A percentile compares a stretch with the other conserved stretches of the same genome.
These are phyloP conservation scores for Tulasnella sp. DNA, from an alignment of 768 basidiomycete species.

Conservation along the genomic window DNA sequence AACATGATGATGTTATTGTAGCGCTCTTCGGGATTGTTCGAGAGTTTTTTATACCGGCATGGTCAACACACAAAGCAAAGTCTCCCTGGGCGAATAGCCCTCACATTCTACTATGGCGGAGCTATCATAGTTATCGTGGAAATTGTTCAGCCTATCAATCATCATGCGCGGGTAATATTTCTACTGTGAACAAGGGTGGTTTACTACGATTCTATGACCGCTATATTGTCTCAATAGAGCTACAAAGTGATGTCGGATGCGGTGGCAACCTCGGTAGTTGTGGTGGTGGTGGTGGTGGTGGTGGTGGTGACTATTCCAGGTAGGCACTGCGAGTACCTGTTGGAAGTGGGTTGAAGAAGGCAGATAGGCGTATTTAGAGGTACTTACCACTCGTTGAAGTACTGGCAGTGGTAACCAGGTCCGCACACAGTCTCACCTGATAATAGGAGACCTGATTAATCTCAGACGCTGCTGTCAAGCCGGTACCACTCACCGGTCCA, in stretches of 20 bases:
- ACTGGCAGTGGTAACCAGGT: neutral
- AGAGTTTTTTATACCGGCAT: no score
- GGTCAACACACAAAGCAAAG: no score
- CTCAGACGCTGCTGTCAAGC: neutral
- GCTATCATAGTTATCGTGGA: no score
- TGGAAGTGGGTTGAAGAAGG: neutral
- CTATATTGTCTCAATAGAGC: no score
- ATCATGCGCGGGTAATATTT: no score
- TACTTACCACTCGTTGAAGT: neutral
- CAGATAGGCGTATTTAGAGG: neutral
- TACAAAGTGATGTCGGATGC: neutral
- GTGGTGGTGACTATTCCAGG: neutral
- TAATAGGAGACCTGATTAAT: neutral
- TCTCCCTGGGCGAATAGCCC: no score
- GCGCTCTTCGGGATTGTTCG: neutral
- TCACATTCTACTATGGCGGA: no score
- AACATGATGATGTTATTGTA: neutral
- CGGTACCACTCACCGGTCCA: neutral
- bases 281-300: neutral
- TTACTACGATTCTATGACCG: no score
- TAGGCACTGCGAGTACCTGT: neutral
- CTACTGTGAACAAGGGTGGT: no score
- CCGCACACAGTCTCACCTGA: neutral
- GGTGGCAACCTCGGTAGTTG: neutral
- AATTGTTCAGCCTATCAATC: no score